Percentiles rank a stretch among this genome's conserved stretches.
These are phyloP conservation scores for Lactarius quietus DNA, from an alignment of 768 basidiomycete genomes.

Conservation along the genomic window DNA sequence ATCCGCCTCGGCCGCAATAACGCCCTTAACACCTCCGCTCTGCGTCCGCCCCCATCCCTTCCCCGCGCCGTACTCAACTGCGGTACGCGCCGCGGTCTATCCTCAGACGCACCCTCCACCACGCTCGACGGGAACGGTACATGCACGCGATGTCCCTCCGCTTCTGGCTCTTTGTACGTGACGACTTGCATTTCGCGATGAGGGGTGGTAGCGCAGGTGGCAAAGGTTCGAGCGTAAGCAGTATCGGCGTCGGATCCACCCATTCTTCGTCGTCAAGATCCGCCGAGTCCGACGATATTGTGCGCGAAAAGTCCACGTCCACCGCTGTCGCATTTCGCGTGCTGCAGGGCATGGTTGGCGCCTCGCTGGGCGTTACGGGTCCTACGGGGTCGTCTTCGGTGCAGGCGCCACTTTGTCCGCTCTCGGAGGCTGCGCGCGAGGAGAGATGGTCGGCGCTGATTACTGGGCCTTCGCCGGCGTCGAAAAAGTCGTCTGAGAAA, in stretches of 20 bases:
- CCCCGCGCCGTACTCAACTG: conserved; percentile 74
- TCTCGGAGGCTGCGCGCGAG: conserved; percentile 35
- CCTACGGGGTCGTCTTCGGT: conserved; percentile 71
- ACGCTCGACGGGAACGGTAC: conserved; percentile 24
- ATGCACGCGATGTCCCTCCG: conserved; percentile 35
- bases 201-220: conserved; percentile 8
- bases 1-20: conserved; percentile 39
- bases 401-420: conserved; percentile 52
- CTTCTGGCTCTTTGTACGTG: conserved; percentile 36
- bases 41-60: conserved; percentile 80
- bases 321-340: conserved; percentile 25
- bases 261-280: conserved; percentile 49
- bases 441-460: conserved; percentile 37
- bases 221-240: conserved; percentile 24
- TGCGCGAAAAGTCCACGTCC: conserved; percentile 33
- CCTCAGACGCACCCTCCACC: conserved; percentile 19
- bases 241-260: conserved; percentile 62
- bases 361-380: conserved; percentile 65
- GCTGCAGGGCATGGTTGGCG: conserved; percentile 26
- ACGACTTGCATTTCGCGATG: conserved; percentile 27
- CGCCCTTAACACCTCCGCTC: conserved; percentile 77
- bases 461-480: conserved; percentile 39
- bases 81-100: conserved; percentile 32
- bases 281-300: conserved; percentile 37
- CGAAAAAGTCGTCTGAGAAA: conserved; percentile 48